Percentiles rank a stretch among this genome's conserved stretches.
Conservation (phyloP, 306 rosid species). For the Citrullus mucosospermus region DNA sequence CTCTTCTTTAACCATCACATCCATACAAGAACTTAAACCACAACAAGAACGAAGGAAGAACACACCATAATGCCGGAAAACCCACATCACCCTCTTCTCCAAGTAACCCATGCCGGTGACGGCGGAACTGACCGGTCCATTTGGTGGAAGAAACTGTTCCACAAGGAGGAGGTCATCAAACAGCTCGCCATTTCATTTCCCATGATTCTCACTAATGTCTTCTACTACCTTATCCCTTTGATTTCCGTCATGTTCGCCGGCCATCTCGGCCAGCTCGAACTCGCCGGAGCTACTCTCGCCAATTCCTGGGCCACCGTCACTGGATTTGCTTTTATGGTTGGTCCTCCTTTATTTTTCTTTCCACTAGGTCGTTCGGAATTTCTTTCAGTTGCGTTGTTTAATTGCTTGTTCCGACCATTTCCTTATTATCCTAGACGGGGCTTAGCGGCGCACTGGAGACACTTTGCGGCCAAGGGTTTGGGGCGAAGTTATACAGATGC, state of each 20-base stretch:
- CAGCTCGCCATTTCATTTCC: slow-evolving; percentile 50
- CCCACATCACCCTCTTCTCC: background rate
- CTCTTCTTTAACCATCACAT: background rate
- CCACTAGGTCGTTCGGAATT: background rate
- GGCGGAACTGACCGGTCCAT: background rate
- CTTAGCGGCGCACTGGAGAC: slow-evolving; percentile 85
- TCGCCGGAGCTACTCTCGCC: slow-evolving; percentile 73
- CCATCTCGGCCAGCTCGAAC: slow-evolving; percentile 64
- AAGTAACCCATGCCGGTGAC: background rate
- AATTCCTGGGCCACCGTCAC: slow-evolving; percentile 74
- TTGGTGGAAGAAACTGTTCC: slow-evolving; percentile 50
- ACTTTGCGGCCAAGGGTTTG: slow-evolving; percentile 82
- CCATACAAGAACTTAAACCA: too few relatives aligned
- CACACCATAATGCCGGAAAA: background rate
- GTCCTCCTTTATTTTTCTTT: background rate
- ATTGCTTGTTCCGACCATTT: background rate
- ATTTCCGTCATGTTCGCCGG: slow-evolving; percentile 89
- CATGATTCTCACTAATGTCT: slow-evolving; percentile 54
- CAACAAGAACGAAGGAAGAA: too few relatives aligned
- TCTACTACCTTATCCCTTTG: slow-evolving; percentile 39
- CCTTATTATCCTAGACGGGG: slow-evolving; percentile 28
- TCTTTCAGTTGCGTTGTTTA: background rate
- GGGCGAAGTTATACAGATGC: slow-evolving; percentile 39
- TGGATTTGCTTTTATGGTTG: slow-evolving; percentile 53
- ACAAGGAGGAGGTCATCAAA: slow-evolving; percentile 39